Evolutionary conservation across 2,329 filamentous ascomycete species (phyloP), one percentile per base, ranked within the genome.

Genomic region (Cryphonectria naterciae): DNA sequence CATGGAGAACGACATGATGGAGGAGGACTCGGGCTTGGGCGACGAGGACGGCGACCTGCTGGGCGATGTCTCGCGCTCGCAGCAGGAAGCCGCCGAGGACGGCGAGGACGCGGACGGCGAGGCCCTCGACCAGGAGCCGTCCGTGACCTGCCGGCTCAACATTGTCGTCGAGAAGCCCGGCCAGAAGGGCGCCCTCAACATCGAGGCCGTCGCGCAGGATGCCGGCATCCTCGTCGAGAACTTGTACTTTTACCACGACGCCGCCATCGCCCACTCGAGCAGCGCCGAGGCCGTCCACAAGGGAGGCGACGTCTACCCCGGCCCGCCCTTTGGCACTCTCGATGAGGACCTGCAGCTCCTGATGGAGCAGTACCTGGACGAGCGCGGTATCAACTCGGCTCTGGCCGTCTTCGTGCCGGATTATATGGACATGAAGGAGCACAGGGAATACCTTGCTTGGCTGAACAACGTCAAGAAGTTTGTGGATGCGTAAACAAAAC

Each of bases 401-500:
- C 88, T 99, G 77, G 95, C 95, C 68, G 85, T 95, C 75, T 98
- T 98, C 82, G 91, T 97, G 61, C 94, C 95, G 52, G 95, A 98
- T 81, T 99, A 97, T 85, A 95, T 98, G 79, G 94, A 98, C 80
- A 89, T 93, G 83, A 99, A 99, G 91, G 96, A 99, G 89, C 95
- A 98, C 89, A 92, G 91, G 84, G 96, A 99, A 87, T 99, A 99
- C 83, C 85, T 97, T 73, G 85, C 88, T 75, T 99, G 97, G 96
- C 85, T 99, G 81, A 88, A 90, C 81, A 93, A 92, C 79, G 88
- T 98, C 82, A 96, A 95, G 89, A 85, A 83, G 74, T 98, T 98
- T 79, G 86, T 98, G 75, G 91, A 93, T 80, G 90, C 90, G 73
- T 94, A 85, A 81, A 70, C 15, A 19, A 58, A 61, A 15, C 3